phyloP scores from a whole-genome alignment of 2,329 filamentous ascomycete genomes.

The Ceratocystis colombiana region DNA sequence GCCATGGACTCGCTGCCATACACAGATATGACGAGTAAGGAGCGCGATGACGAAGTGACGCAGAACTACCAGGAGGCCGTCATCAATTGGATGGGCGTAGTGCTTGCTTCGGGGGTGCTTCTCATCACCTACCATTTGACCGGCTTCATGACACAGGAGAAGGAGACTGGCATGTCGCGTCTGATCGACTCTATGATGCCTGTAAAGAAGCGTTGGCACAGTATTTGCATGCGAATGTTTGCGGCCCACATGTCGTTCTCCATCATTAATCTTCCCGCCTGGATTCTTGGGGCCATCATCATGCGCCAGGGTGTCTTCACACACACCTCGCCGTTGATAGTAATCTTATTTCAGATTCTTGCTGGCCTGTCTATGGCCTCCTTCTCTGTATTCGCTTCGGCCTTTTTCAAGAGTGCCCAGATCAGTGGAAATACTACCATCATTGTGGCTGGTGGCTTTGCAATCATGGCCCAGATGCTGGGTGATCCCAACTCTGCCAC shows the following conservation, averaged over 20 bases:
- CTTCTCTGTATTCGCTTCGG: conserved; percentile 68
- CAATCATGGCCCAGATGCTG: conserved; percentile 70
- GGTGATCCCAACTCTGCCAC: conserved; percentile 51
- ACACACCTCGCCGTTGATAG: conserved; percentile 52
- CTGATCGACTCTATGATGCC: conserved; percentile 89
- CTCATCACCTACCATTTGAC: conserved; percentile 80
- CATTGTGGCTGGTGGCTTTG: conserved; percentile 62
- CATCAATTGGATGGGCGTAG: conserved; percentile 65
- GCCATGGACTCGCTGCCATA: conserved; percentile 61
- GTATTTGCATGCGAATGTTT: conserved; percentile 65
- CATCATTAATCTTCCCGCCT: conserved; percentile 68
- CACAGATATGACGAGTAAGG: conserved; percentile 58
- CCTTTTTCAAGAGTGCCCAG: conserved; percentile 79
- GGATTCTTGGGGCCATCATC: conserved; percentile 65
- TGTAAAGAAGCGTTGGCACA: conserved; percentile 61
- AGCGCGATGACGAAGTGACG: conserved; percentile 57
- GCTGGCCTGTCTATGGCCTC: conserved; percentile 68
- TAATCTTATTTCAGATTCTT: conserved; percentile 65
- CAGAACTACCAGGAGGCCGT: conserved; percentile 56
- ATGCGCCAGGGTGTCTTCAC: conserved; percentile 54
- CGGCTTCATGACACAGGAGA: conserved; percentile 73
- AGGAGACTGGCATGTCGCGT: conserved; percentile 78
- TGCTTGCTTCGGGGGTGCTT: conserved; percentile 68
- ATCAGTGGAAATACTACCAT: conserved; percentile 73
- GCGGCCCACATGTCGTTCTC: conserved; percentile 74